A percentile compares a stretch with the other conserved stretches of the same genome.
Conservation (phyloP, 2,329 filamentous ascomycete species). For the Aspergillus fumigatus region DNA sequence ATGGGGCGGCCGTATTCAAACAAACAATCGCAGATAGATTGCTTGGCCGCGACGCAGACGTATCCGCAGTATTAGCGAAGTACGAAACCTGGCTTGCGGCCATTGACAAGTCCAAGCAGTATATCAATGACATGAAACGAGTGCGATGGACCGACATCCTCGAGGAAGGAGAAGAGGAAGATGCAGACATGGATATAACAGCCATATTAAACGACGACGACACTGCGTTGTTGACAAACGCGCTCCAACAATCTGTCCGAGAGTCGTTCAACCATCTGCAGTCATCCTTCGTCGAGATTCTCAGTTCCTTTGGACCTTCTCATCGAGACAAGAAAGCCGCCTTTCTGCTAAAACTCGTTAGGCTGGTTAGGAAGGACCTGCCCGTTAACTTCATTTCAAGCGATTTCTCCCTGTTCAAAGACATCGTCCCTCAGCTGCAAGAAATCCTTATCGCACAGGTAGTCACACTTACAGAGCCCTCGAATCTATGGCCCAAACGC, state of each 20-base stretch:
- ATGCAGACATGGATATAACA: constrained; percentile 30
- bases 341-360: constrained; percentile 68
- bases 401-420: constrained; percentile 51
- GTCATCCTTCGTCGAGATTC: constrained; percentile 37
- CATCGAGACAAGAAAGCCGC: constrained; percentile 47
- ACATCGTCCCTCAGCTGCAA: constrained; percentile 62
- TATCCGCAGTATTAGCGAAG: constrained; percentile 57
- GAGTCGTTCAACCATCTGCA: constrained; percentile 55
- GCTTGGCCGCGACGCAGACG: constrained; percentile 65
- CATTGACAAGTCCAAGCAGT: constrained; percentile 49
- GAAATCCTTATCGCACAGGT: constrained; percentile 54
- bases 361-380: constrained; percentile 66
- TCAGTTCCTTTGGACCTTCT: constrained; percentile 45
- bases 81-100: constrained; percentile 72
- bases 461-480: constrained; percentile 38
- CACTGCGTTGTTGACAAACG: constrained; percentile 58
- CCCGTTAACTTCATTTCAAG: constrained; percentile 47
- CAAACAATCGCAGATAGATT: constrained; percentile 63
- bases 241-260: constrained; percentile 53
- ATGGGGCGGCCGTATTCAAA: constrained; percentile 65
- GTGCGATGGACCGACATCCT: constrained; percentile 35
- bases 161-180: constrained; percentile 38
- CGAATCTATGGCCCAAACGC: constrained; percentile 42
- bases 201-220: constrained; percentile 66
- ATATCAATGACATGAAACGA: constrained; percentile 32